Evolutionary conservation across 1,284 basidiomycete species (phyloP).

Genomic region (Pisolithus thermaeus): DNA sequence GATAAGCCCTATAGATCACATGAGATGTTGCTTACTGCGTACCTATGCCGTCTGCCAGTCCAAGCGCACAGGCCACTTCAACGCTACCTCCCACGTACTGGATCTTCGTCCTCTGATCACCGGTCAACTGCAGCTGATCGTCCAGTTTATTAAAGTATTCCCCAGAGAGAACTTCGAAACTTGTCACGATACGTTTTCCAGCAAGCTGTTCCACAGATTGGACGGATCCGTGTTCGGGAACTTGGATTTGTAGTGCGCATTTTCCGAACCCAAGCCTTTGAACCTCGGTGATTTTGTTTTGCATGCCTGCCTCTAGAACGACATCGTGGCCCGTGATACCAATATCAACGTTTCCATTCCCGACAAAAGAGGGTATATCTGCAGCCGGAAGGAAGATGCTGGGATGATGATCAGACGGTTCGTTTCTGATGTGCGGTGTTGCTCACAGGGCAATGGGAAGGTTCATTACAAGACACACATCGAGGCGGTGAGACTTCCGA

Average conservation of each 20-base stretch:
- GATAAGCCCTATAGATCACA: slow-evolving; percentile 6
- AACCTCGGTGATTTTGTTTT: slow-evolving; percentile 72
- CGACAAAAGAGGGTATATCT: slow-evolving; percentile 98
- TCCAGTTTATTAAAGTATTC: slow-evolving; percentile 80
- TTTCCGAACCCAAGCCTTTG: slow-evolving; percentile 91
- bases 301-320: slow-evolving; percentile 85
- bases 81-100: slow-evolving; percentile 98
- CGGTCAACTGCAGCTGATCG: slow-evolving; percentile 43
- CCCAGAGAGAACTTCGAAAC: slow-evolving; percentile 83
- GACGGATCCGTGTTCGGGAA: slow-evolving; percentile 73
- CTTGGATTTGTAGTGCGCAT: slow-evolving; percentile 92
- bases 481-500: slow-evolving; percentile 81
- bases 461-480: slow-evolving; percentile 90
- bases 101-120: slow-evolving; percentile 66
- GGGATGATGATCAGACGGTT: slow-evolving; percentile 3
- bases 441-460: slow-evolving; percentile 86
- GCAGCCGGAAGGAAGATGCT: slow-evolving; percentile 96
- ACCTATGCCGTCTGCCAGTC: slow-evolving; percentile 97
- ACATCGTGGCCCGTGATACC: slow-evolving; percentile 98
- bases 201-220: slow-evolving; percentile 76
- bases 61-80: slow-evolving; percentile 95
- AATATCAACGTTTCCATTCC: slow-evolving; percentile 91
- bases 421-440: neutral
- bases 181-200: slow-evolving; percentile 91
- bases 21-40: slow-evolving; percentile 24